Percentiles rank a stretch among this genome's conserved stretches.
Evolutionary conservation across 768 basidiomycete species (phyloP).

Genomic region (Wakefieldia striispora): DNA sequence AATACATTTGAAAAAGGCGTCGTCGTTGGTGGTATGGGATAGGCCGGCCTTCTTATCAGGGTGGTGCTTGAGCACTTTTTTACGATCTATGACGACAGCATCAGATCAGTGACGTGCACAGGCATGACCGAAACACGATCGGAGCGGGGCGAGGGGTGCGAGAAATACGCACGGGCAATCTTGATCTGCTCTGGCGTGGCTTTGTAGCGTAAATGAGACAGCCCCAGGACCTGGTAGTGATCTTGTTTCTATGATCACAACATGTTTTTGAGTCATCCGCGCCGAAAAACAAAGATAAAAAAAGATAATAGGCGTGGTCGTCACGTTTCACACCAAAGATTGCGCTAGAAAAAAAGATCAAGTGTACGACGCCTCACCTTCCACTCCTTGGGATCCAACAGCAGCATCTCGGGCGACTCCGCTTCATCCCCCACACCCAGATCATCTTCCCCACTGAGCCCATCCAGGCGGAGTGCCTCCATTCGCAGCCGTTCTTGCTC

Average conservation of each 20-base stretch:
- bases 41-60: constrained; percentile 91
- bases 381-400: constrained; percentile 96
- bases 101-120: background rate
- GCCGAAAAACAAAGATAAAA: background rate
- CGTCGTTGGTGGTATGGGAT: constrained; percentile 87
- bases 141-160: constrained; percentile 8
- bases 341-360: constrained; percentile 13
- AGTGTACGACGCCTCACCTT: constrained; percentile 69
- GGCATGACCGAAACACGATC: constrained; percentile 8
- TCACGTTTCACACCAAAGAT: too few species aligned
- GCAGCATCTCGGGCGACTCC: constrained; percentile 66
- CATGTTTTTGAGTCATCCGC: constrained; percentile 1
- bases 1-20: constrained; percentile 99
- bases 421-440: constrained; percentile 91
- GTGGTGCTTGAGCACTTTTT: constrained; percentile 98
- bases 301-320: background rate
- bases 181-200: constrained; percentile 93
- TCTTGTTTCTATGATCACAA: constrained; percentile 79
- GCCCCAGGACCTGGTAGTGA: constrained; percentile 94
- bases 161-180: constrained; percentile 77
- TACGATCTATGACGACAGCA: constrained; percentile 64
- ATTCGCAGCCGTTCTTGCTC: constrained; percentile 52
- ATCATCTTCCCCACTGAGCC: constrained; percentile 66
- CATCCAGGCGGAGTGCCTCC: constrained; percentile 47
- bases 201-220: constrained; percentile 83